A percentile compares a stretch with the other conserved stretches of the same genome.
Evolutionary conservation across 2,329 filamentous ascomycete species (phyloP).

Genomic region (Corynespora cassiicola): DNA sequence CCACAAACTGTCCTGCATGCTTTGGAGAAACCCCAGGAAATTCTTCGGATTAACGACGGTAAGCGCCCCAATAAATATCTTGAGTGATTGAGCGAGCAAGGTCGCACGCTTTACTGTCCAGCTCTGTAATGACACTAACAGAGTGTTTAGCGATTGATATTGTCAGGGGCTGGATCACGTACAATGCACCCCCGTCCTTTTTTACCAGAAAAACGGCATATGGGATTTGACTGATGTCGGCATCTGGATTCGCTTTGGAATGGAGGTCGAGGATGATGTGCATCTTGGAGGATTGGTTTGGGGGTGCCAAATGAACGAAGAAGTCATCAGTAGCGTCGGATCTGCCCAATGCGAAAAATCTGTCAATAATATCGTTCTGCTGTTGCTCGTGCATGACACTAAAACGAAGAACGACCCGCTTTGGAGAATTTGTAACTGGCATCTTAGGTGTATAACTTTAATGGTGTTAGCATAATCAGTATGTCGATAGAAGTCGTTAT

Average conservation of each 20-base stretch:
- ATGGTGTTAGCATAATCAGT: too few relatives aligned
- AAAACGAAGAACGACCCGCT: conserved; percentile 19
- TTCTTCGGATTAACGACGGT: conserved; percentile 9
- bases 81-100: conserved; percentile 9
- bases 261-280: conserved; percentile 37
- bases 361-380: conserved; percentile 14
- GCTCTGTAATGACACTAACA: conserved; percentile 10
- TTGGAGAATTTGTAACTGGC: conserved; percentile 8
- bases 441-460: too few relatives aligned
- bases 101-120: conserved; percentile 6
- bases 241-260: conserved; percentile 30
- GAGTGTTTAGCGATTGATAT: conserved; percentile 8
- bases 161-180: conserved; percentile 6
- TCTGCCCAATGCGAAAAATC: conserved; percentile 13
- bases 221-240: conserved; percentile 27
- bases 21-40: conserved; percentile 6
- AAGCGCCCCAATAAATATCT: conserved; percentile 7
- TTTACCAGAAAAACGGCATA: conserved; percentile 32
- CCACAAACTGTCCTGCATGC: conserved; percentile 4
- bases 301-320: conserved; percentile 15
- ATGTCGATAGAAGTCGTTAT: too few relatives aligned
- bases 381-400: conserved; percentile 15
- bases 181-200: conserved; percentile 14
- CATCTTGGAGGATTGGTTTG: conserved; percentile 28
- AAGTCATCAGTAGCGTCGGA: conserved; percentile 10